These are phyloP conservation scores for Avena insularis DNA, from an alignment of 176 grass and related monocot species.

Conservation along the genomic window DNA sequence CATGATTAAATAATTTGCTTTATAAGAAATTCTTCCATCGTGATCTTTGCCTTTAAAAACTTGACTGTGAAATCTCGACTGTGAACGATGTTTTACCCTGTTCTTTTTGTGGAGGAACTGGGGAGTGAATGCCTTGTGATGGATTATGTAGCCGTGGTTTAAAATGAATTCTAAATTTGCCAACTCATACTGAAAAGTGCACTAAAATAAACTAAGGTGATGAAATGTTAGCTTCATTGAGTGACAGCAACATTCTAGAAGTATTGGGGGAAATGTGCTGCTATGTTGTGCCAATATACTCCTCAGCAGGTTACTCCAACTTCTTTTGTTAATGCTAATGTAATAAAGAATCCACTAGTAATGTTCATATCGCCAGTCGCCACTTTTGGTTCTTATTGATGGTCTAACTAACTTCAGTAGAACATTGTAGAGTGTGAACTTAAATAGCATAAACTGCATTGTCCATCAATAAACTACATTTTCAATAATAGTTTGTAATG, in stretches of 20 bases:
- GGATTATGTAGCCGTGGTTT: no score
- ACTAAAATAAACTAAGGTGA: conserved; percentile 14
- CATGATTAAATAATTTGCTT: not conserved
- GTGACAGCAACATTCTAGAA: not conserved
- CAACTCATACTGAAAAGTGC: not conserved
- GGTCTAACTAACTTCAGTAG: not conserved
- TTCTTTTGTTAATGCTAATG: not conserved
- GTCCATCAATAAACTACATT: not conserved
- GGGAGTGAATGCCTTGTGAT: no score
- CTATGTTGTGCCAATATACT: not conserved
- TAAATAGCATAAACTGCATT: not conserved
- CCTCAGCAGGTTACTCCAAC: not conserved
- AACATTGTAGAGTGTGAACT: not conserved
- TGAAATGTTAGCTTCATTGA: not conserved
- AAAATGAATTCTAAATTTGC: not conserved
- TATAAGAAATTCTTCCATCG: not conserved
- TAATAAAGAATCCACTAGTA: not conserved
- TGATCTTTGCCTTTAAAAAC: no score
- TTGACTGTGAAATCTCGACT: no score
- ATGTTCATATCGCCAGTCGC: not conserved
- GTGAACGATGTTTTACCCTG: no score
- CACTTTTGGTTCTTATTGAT: not conserved
- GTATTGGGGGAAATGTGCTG: conserved; percentile 4
- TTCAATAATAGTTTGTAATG: not conserved
- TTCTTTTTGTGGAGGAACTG: no score